Base-by-base conservation (phyloP, 192 early-diverging fungal genomes). In the Dispira simplex region DNA sequence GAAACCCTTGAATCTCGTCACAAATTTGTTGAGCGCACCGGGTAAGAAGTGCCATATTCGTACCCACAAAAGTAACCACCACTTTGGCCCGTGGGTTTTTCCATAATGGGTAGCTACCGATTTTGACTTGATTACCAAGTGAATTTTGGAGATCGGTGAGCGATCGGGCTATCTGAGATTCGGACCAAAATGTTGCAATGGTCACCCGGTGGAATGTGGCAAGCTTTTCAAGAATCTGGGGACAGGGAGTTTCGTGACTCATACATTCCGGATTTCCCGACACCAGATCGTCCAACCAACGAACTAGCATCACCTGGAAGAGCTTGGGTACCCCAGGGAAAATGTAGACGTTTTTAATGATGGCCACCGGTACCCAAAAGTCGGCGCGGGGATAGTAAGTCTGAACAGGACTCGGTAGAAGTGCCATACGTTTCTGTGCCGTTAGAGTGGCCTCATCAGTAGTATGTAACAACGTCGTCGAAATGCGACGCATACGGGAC, bases 331-430 rank as follows among this genome's bases (percentile, higher is more conserved):
- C 73, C 0, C 86, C 86, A 0, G 88, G 88, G 20, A 90, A 70
- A 43, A 88, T 72, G 63, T 82, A 80, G 44, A 88, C 75, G 64
- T 86, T 87, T 20, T 65, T 65, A 52, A 82, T 79, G 10, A 80
- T 68, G 27, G 86, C 85, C 23, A 88, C 74, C 0, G 88, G 88
- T 28, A 88, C 84, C 88, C 88, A 90, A 11, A 82, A 63, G n/a
- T 73, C 71, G 3, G 65, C 63, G 32, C 67, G 66, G 0, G 80
- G 79, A 57, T 71, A 80, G 14, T 69, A 20, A 25, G 82, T 71
- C 3, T 13, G 21, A 0, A 79, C 68, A 13, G 53, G 63, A 1
- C 54, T 28, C 0, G 86, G 88, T 5, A 90, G 75, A 25, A 79
- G 64, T 0, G 86, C 86, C 86, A 90, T 88, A 0, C 84, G 79